A percentile compares a stretch with the other conserved stretches of the same genome.
These are phyloP conservation scores for Ganoderma meredithae DNA, from an alignment of 1,284 basidiomycete genomes.

Conservation along the genomic window DNA sequence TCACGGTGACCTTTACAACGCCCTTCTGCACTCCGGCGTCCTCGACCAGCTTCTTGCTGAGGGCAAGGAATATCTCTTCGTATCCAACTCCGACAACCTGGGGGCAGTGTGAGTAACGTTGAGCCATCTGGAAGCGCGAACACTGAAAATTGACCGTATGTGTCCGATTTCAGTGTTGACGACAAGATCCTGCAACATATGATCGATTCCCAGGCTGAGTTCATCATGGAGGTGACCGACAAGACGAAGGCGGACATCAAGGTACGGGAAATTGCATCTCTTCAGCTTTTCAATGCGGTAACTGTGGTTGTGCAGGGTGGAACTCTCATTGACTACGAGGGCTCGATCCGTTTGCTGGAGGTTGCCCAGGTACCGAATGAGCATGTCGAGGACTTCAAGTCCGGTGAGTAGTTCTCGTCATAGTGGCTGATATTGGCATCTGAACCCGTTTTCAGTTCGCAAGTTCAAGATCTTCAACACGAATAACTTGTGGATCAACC, in stretches of 20 bases:
- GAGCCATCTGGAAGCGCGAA: background rate
- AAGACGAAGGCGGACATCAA: constrained; percentile 99
- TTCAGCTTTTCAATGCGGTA: background rate
- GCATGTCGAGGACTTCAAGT: constrained; percentile 99
- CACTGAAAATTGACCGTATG: constrained; percentile 14
- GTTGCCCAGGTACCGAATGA: constrained; percentile 99
- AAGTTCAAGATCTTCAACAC: constrained; percentile 99
- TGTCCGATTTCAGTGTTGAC: constrained; percentile 57
- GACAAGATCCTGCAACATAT: constrained; percentile 89
- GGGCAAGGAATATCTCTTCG: constrained; percentile 99
- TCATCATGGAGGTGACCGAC: constrained; percentile 99
- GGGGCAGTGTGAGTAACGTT: constrained; percentile 84
- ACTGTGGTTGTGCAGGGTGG: constrained; percentile 69
- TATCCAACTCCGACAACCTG: constrained; percentile 99
- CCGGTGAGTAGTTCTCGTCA: constrained; percentile 38
- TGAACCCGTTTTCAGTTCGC: constrained; percentile 52
- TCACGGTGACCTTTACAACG: constrained; percentile 97
- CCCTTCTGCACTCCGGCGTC: constrained; percentile 93
- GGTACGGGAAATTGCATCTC: constrained; percentile 39
- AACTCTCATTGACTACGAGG: constrained; percentile 97
- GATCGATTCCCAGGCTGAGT: constrained; percentile 88
- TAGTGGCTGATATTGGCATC: background rate
- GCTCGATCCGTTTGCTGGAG: constrained; percentile 93
- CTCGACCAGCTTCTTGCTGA: constrained; percentile 94
- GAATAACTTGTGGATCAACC: constrained; percentile 98